Evolutionary conservation across 768 basidiomycete species (phyloP).

Genomic region (Asterophora parasitica): DNA sequence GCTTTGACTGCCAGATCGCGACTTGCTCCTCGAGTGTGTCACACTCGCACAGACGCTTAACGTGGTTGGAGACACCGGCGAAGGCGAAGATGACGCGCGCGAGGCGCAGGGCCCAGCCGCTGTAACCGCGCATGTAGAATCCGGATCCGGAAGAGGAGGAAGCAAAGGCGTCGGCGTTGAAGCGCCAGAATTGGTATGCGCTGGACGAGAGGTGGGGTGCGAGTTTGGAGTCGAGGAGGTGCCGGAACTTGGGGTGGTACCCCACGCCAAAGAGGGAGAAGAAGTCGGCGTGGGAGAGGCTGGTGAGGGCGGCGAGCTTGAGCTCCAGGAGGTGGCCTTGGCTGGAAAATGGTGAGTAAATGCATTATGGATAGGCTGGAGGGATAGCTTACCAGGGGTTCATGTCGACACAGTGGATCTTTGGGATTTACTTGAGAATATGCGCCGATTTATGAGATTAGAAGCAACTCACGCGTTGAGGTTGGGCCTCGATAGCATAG

Average conservation of each 20-base stretch:
- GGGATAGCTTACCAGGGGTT: constrained; percentile 47
- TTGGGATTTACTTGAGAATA: constrained; percentile 3
- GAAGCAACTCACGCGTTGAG: constrained; percentile 38
- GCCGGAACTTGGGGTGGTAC: constrained; percentile 51
- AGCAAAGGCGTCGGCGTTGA: constrained; percentile 46
- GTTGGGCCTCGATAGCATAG: constrained; percentile 64
- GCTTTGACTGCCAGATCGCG: constrained; percentile 53
- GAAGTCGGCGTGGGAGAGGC: constrained; percentile 55
- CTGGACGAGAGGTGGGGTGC: constrained; percentile 65
- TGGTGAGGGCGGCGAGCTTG: constrained; percentile 63
- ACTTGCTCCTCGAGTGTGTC: constrained; percentile 54
- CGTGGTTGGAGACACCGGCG: constrained; percentile 54
- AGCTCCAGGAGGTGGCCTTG: constrained; percentile 78
- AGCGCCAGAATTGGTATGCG: constrained; percentile 75
- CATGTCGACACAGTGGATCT: constrained; percentile 72
- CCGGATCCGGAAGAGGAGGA: constrained; percentile 25
- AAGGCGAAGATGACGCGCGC: constrained; percentile 53
- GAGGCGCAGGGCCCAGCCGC: constrained; percentile 61
- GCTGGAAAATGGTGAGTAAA: constrained; percentile 23
- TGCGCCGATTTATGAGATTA: not conserved
- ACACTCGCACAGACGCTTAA: constrained; percentile 49
- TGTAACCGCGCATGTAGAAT: constrained; percentile 69
- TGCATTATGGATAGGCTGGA: not conserved
- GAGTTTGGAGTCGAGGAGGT: constrained; percentile 53
- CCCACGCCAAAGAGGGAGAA: constrained; percentile 68